Base-by-base conservation (phyloP, 345 rosid genomes). In the Eucalyptus marginata region DNA sequence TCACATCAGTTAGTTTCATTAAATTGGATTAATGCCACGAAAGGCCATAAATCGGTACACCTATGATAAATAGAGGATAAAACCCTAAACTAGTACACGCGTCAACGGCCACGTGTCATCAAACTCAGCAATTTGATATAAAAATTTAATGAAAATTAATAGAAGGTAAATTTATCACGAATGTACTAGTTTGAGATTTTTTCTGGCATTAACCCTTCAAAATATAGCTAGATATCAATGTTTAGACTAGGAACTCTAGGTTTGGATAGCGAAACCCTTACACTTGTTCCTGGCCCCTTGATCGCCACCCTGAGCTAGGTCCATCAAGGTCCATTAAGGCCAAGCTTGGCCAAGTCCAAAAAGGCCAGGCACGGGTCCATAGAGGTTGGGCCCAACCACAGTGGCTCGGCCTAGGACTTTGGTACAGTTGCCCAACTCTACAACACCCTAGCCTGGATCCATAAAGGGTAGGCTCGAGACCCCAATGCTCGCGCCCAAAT, bases 271-370 rank as follows among this genome's bases (percentile, higher is more conserved):
- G 0, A 52, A 52, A 58, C 3, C 64, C 66, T 25, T 24, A 58
- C 14, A 5, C 7, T 10, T 25, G n/a, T 11, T 58, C 66, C 7
- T 5, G 7, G 15, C 7, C 66, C 66, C 3, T 58, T 58, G 14
- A 58, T 11, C 13, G 6, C n/a, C 29, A 3, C 66, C 29, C 7
- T 0, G 0, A 27, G 3, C n/a, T 4, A 10, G 29, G 64, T 27
- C 13, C 4, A 52, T 52, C 58, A 58, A 0, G 3, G n/a, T 58
- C 66, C 66, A 25, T 58, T 27, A 12, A 58, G 14, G 14, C n/a
- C 66, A 58, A 58, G 64, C 64, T 11, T 25, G 3, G n/a, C 10
- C 24, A 7, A 52, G n/a, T 58, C 29, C 14, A 25, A 25, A 58
- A 11, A 25, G 64, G 64, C 29, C 7, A 4, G 0, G 64, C 64